These are phyloP conservation scores for Apiotrichum brassicae DNA, from an alignment of 1,284 basidiomycete species.

Conservation along the genomic window DNA sequence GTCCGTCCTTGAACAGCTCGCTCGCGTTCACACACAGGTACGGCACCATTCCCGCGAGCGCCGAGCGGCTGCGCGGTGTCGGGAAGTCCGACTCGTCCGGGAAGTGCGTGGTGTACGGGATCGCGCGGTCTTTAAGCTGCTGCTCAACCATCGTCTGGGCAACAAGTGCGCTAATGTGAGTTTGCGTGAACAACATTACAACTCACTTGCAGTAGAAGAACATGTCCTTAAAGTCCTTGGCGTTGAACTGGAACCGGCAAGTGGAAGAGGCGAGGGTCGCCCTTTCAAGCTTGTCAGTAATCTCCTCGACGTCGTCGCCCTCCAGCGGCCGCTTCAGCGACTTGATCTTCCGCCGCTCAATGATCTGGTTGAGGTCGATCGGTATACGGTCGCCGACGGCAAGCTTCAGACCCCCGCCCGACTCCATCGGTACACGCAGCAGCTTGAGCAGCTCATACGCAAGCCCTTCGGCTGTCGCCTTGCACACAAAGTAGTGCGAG, in stretches of 20 bases:
- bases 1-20: slow-evolving; percentile 70
- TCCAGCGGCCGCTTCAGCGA: slow-evolving; percentile 7
- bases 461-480: slow-evolving; percentile 26
- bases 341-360: slow-evolving; percentile 19
- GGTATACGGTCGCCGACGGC: slow-evolving; percentile 29
- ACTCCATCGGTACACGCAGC: slow-evolving; percentile 28
- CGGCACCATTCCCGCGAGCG: slow-evolving; percentile 57
- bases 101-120: slow-evolving; percentile 69
- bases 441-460: slow-evolving; percentile 38
- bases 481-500: slow-evolving; percentile 36
- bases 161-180: slow-evolving; percentile 65
- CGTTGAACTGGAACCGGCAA: slow-evolving; percentile 30
- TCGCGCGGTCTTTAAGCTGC: slow-evolving; percentile 73
- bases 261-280: background rate
- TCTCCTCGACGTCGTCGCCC: background rate
- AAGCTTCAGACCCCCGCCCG: slow-evolving; percentile 29
- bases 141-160: slow-evolving; percentile 79
- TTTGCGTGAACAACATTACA: background rate
- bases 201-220: slow-evolving; percentile 41
- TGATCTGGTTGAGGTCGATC: slow-evolving; percentile 24
- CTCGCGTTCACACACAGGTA: slow-evolving; percentile 72
- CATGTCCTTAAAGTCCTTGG: slow-evolving; percentile 36
- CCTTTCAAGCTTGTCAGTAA: background rate
- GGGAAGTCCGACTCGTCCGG: slow-evolving; percentile 41
- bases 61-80: slow-evolving; percentile 22